Base-by-base conservation (phyloP, 2,329 filamentous ascomycete genomes). In the Thielaviopsis euricoi region DNA sequence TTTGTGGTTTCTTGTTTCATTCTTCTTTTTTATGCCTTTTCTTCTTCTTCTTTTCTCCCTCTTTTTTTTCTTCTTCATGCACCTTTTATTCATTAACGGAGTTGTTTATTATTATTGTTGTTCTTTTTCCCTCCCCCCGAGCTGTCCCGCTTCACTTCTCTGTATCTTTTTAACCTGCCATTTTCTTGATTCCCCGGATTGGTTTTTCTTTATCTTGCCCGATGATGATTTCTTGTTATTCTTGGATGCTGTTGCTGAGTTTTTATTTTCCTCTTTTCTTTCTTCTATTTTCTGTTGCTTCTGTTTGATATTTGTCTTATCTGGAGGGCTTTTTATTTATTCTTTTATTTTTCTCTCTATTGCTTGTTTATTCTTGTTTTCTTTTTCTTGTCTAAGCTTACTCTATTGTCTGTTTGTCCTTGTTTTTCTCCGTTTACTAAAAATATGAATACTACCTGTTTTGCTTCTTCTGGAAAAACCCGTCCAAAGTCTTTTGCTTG, bases 401-500 rank as follows among this genome's bases (percentile, higher is more conserved):
- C 9, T 23, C 6, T 48, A 25, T 26, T 23, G n/a, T 56, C 15
- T 25, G 22, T 37, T 29, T 40, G 48, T 48, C n/a, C 48, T 55
- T n/a, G n/a, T 55, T 23, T 29, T 49, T 22, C 17, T 49, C 10
- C n/a, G 23, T 49, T 13, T 21, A 21, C n/a, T n/a, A 51, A 13
- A n/a, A 37, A 17, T 15, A 26, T 51, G 15, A 40, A 15, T 51
- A 33, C 51, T 21, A 58, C 21, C 29, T 26, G 23, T 26, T 26
- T 21, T 25, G 15, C 46, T 55, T 46, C 66, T 78, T 78, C 65
- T 83, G 82, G 69, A 95, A 90, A 72, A 93, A 95, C 0, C 78
- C 78, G 52, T 87, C 81, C 64, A 96, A 78, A 19, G 79, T 88
- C 65, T 78, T 83, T 68, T 95, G 90, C 52, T 76, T 82, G 12